Evolutionary conservation across 2,329 filamentous ascomycete species (phyloP).

Genomic region (Aspergillus viridinutans): DNA sequence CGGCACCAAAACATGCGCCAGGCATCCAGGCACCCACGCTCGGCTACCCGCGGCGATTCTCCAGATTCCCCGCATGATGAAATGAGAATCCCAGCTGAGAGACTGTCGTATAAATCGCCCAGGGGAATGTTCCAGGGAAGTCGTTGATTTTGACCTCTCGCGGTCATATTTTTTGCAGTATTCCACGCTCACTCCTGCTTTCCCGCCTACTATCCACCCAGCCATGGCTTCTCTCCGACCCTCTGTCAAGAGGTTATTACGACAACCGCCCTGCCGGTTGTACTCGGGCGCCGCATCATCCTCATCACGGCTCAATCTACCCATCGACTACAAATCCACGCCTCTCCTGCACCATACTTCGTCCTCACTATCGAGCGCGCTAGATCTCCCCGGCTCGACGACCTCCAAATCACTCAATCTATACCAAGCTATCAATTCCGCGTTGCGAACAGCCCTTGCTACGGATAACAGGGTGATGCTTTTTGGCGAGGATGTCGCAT

Average conservation of each 20-base stretch:
- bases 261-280: constrained; percentile 20
- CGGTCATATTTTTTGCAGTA: neutral
- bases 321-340: constrained; percentile 80
- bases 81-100: neutral
- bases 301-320: constrained; percentile 68
- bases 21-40: constrained; percentile 8
- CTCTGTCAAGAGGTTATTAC: constrained; percentile 7
- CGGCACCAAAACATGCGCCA: neutral
- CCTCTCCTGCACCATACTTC: constrained; percentile 76
- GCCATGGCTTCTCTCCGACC: constrained; percentile 10
- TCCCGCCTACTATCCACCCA: neutral
- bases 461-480: constrained; percentile 82
- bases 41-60: constrained; percentile 27
- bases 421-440: constrained; percentile 90
- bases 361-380: constrained; percentile 64
- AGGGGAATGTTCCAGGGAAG: neutral
- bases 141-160: neutral
- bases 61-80: constrained; percentile 19
- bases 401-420: constrained; percentile 84
- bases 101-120: constrained; percentile 3
- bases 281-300: constrained; percentile 48
- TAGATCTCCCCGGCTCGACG: constrained; percentile 68
- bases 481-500: constrained; percentile 95
- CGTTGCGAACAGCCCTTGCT: constrained; percentile 74
- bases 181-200: neutral